Base-by-base conservation (phyloP, 2,329 filamentous ascomycete genomes). In the Ceratocystis ficicola region DNA sequence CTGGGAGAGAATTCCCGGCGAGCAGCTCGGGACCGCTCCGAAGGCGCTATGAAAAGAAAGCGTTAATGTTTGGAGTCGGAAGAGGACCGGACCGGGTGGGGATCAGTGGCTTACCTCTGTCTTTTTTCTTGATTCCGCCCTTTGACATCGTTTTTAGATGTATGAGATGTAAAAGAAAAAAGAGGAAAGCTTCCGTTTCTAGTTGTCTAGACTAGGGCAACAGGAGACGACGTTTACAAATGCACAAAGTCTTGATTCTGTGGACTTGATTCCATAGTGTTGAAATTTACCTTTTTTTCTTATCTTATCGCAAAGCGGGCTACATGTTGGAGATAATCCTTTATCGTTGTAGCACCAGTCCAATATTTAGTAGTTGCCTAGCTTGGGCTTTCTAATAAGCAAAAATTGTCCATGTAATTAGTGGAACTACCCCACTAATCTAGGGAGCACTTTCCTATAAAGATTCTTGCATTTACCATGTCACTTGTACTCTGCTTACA, bases 61-160 rank as follows among this genome's bases (percentile, higher is more conserved):
- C 15, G 52, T 50, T 61, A 41, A 17, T 22, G 41, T 52, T 3
- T 6, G 15, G 17, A 32, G 12, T 63, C 20, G 6, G 5, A 52
- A 5, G 48, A 15, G 48, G 48, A 10, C 48, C 1, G 28, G 3
- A 1, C 48, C 1, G 28, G 3, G 1, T 15, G 41, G 8, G 25
- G 30, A 36, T 5, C 4, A 4, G 12, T 6, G 7, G 22, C 36
- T 28, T 20, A 67, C 66, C 66, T 67, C 66, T 63, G 41, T 67
- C 62, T 50, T 67, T 67, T 50, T 67, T 67, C 60, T 67, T 67
- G 48, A 67, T 67, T 63, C 66, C 66, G 20, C 66, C 66, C 20
- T 67, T 67, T n/a, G 66, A 67, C 66, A 67, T 67, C 30, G 22
- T 67, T 52, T 30, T 10, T n/a, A 5, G 28, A 6, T 20, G 3